phyloP scores from a whole-genome alignment of 257 asterid species.

The Solanum ossicruentum region DNA sequence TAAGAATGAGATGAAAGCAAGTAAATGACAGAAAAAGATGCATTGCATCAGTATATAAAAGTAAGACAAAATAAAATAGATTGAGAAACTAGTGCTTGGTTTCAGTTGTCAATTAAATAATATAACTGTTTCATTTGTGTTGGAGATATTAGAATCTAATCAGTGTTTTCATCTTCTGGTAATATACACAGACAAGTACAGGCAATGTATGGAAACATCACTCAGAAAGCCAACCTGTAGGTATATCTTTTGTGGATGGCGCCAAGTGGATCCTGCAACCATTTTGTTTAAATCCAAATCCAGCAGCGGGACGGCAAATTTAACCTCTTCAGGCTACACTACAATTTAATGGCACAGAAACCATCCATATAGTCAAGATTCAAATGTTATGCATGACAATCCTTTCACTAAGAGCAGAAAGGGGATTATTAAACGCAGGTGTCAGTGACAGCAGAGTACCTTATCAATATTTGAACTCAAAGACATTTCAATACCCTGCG shows the following conservation, averaged over 20 bases:
- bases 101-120: neutral
- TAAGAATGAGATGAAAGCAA: neutral
- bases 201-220: neutral
- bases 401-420: neutral
- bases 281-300: conserved; percentile 73
- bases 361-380: conserved; percentile 19
- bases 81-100: neutral
- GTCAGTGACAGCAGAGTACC: conserved; percentile 30
- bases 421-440: neutral
- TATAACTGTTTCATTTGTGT: neutral
- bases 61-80: neutral
- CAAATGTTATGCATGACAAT: neutral
- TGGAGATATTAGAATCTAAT: neutral
- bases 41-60: neutral
- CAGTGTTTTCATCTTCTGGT: neutral
- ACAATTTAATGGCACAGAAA: conserved; percentile 31
- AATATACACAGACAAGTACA: neutral
- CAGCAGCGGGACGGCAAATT: conserved; percentile 75
- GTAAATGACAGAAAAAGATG: neutral
- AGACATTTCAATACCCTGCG: conserved; percentile 80
- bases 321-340: conserved; percentile 85
- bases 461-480: conserved; percentile 53
- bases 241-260: conserved; percentile 66
- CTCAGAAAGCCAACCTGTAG: conserved; percentile 54
- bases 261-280: conserved; percentile 76